Base-by-base conservation (phyloP, 2,329 filamentous ascomycete genomes). In the Lachnellula suecica region DNA sequence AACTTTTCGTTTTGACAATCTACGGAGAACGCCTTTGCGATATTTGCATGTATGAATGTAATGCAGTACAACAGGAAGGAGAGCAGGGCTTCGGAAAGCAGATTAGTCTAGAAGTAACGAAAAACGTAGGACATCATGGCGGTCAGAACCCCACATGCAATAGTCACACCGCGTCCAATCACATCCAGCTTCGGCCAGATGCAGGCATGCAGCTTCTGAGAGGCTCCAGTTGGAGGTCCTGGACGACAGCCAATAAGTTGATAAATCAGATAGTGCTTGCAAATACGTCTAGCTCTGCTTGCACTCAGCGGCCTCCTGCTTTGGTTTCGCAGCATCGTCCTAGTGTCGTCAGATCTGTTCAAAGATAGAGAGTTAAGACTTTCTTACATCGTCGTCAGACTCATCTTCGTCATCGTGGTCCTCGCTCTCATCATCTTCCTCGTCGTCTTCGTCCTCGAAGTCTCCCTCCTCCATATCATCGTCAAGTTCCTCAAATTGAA, bases 221-320 rank as follows among this genome's bases (percentile, higher is more conserved):
- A 20, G 15, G 13, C 15, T 40, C 17, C 10, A 24, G 23, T 37
- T 22, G 42, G 24, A 43, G 35, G 44, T 34, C 27, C 25, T 22
- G 27, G 41, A 11, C 27, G 29, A 23, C 23, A 49, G 43, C 23
- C 23, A 47, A 51, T 22, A 31, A 42, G 43, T 25, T 15, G 44
- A 51, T 22, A 31, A 42, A 45, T 25, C 17, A 45, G 15, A 42
- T 1, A 31, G 6, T 34, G 29, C 17, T 44, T 10, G 37, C 9
- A 24, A 24, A 19, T 41, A 24, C 43, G 51, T 62, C 80, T 83
- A 96, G 77, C 89, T 95, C 77, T 95, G 91, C 82, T 96, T 96
- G 85, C 91, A 96, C 78, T 96, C 91, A 62, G 91, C 89, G 62
- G 91, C 86, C 75, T 96, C 91, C 76, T 94, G 91, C 81, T 95